Conservation (phyloP, 2,329 filamentous ascomycete species). For the Ilyonectria mors-panacis region DNA sequence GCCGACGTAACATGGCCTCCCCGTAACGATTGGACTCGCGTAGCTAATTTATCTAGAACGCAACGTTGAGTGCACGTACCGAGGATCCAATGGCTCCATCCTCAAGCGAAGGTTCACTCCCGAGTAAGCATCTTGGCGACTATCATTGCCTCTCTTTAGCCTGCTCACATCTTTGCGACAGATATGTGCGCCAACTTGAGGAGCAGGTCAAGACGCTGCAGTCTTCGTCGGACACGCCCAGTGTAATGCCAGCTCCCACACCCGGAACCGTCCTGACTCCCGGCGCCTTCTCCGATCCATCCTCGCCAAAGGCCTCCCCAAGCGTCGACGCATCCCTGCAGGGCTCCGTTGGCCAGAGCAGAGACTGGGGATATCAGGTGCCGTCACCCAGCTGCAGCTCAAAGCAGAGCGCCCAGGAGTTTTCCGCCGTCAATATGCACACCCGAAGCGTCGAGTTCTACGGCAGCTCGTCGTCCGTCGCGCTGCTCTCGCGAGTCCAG, state of each 20-base stretch:
- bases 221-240: slow-evolving; percentile 18
- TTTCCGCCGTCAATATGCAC: slow-evolving; percentile 61
- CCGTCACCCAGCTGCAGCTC: slow-evolving; percentile 25
- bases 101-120: slow-evolving; percentile 11
- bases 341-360: slow-evolving; percentile 1
- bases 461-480: slow-evolving; percentile 60
- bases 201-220: slow-evolving; percentile 42
- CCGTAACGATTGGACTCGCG: neutral
- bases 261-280: slow-evolving; percentile 1
- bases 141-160: neutral
- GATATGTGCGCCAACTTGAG: slow-evolving; percentile 45
- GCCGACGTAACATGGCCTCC: slow-evolving; percentile 27
- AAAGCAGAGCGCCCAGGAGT: slow-evolving; percentile 51
- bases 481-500: slow-evolving; percentile 60
- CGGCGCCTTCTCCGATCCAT: slow-evolving; percentile 9
- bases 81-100: slow-evolving; percentile 34
- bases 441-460: slow-evolving; percentile 64
- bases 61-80: slow-evolving; percentile 49
- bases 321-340: slow-evolving; percentile 37
- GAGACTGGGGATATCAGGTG: slow-evolving; percentile 18
- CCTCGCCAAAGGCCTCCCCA: slow-evolving; percentile 15
- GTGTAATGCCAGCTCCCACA: neutral
- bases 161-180: slow-evolving; percentile 7
- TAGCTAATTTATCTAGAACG: slow-evolving; percentile 23
- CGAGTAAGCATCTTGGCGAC: slow-evolving; percentile 1